phyloP scores from a whole-genome alignment of 2,329 filamentous ascomycete genomes.

The Bipolaris sorokiniana region DNA sequence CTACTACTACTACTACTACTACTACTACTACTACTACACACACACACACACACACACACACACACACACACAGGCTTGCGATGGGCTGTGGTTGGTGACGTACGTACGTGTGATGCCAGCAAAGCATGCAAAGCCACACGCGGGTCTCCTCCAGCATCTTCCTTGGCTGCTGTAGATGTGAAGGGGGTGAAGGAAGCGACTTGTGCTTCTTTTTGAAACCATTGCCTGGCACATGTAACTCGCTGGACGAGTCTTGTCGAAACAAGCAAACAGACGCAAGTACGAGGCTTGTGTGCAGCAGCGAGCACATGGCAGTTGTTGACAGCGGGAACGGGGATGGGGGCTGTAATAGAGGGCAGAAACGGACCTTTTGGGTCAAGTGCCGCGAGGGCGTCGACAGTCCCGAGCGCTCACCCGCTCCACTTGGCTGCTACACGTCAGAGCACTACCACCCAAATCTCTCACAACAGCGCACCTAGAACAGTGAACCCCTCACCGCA shows the following conservation, averaged over 20 bases:
- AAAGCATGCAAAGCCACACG: conserved; percentile 11
- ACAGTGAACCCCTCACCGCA: conserved; percentile 14
- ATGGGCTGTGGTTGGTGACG: background rate
- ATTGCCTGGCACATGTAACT: background rate
- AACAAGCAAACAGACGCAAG: background rate
- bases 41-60: no score
- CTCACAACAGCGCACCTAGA: conserved; percentile 16
- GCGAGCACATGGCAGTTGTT: no score
- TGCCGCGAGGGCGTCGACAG: conserved; percentile 2
- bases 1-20: no score
- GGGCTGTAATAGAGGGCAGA: conserved; percentile 3
- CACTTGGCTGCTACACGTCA: conserved; percentile 28
- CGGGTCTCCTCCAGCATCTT: conserved; percentile 9
- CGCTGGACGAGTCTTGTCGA: background rate
- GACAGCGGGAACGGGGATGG: conserved; percentile 5
- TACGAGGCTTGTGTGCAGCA: background rate
- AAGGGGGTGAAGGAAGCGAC: background rate
- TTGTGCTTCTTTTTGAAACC: background rate
- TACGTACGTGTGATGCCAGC: conserved; percentile 12
- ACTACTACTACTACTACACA: no score
- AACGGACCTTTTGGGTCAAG: conserved; percentile 4
- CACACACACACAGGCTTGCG: no score
- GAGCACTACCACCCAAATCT: conserved; percentile 20
- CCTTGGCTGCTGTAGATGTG: background rate
- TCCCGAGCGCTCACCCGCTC: conserved; percentile 13